A percentile compares a stretch with the other conserved stretches of the same genome.
Conservation (phyloP, 2,329 filamentous ascomycete genomes). For the Coniochaeta hoffmannii region DNA sequence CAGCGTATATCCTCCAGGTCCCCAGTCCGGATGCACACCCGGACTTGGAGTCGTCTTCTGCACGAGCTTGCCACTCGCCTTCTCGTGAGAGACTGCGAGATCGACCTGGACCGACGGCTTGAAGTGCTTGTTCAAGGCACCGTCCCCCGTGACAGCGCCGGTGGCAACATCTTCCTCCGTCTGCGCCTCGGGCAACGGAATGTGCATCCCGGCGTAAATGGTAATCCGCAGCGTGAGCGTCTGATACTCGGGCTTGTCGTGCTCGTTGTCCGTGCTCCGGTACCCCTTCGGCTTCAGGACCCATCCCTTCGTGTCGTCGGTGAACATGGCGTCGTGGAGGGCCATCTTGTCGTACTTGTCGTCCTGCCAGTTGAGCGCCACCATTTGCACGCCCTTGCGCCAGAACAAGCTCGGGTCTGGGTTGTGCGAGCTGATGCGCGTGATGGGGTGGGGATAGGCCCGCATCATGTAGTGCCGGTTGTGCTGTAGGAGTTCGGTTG, state of each 20-base stretch:
- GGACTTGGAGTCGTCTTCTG: conserved; percentile 49
- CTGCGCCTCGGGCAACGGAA: conserved; percentile 48
- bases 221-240: conserved; percentile 63
- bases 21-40: conserved; percentile 60
- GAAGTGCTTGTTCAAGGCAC: conserved; percentile 43
- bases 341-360: conserved; percentile 83
- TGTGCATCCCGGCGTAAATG: conserved; percentile 68
- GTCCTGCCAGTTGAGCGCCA: conserved; percentile 94
- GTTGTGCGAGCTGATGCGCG: conserved; percentile 79
- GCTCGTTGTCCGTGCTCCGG: conserved; percentile 38
- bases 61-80: conserved; percentile 33
- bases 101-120: conserved; percentile 73
- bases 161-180: conserved; percentile 15
- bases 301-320: conserved; percentile 74
- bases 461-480: conserved; percentile 86
- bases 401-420: conserved; percentile 88
- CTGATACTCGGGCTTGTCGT: conserved; percentile 35
- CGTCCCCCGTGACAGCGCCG: conserved; percentile 31
- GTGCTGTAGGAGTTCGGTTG: conserved; percentile 66
- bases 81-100: conserved; percentile 55
- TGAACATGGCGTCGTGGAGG: conserved; percentile 97
- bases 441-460: conserved; percentile 72
- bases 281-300: conserved; percentile 76
- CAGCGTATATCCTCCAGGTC: conserved; percentile 40
- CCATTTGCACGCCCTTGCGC: conserved; percentile 95